Evolutionary conservation across 169 alveolate species (phyloP).

Genomic region (Cryptosporidium ubiquitum): DNA sequence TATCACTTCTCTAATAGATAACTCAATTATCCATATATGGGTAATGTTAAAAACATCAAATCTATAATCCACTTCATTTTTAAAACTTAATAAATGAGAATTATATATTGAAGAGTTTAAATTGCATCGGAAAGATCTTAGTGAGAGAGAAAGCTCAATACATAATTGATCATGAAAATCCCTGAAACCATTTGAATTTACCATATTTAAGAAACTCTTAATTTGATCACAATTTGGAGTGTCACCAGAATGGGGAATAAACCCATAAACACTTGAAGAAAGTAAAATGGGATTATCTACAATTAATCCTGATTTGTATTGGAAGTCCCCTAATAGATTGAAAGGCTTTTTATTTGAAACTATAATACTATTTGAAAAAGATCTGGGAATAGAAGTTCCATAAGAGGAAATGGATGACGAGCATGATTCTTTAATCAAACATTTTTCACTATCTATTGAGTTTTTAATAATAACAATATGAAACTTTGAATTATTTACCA

Average conservation of each 20-base stretch:
- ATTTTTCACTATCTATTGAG: neutral
- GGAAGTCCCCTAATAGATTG: neutral
- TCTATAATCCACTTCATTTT: slow-evolving; percentile 20
- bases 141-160: slow-evolving; percentile 43
- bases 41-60: slow-evolving; percentile 45
- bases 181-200: neutral
- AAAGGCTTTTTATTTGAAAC: neutral
- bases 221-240: slow-evolving; percentile 17
- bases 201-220: neutral
- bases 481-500: neutral
- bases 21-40: slow-evolving; percentile 47
- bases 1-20: neutral
- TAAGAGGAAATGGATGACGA: slow-evolving; percentile 54
- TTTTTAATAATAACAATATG: neutral
- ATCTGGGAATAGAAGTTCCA: slow-evolving; percentile 49
- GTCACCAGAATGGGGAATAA: slow-evolving; percentile 25
- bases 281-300: neutral
- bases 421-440: neutral
- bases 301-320: neutral
- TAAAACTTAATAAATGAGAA: slow-evolving; percentile 6
- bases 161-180: neutral
- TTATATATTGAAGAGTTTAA: slow-evolving; percentile 25
- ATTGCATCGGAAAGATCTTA: slow-evolving; percentile 58
- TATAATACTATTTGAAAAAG: slow-evolving; percentile 16
- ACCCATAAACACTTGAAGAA: slow-evolving; percentile 26